Percentiles rank a stretch among this genome's conserved stretches.
Evolutionary conservation across 2,329 filamentous ascomycete genomes (phyloP).

Genomic region (Leptographium radiaticola): DNA sequence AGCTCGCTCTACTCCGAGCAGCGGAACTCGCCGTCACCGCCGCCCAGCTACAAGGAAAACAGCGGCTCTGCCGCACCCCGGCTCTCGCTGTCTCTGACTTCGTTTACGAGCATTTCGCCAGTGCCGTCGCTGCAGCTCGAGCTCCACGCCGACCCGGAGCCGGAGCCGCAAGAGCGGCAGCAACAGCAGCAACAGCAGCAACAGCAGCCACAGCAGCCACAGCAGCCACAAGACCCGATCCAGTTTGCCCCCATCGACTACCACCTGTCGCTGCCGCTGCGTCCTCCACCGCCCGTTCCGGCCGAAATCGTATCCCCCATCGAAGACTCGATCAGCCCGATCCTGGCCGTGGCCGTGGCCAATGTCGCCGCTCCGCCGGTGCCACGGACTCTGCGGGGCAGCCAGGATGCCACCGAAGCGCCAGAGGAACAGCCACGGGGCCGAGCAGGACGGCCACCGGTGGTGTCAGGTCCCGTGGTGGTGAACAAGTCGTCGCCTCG

Average conservation of each 20-base stretch:
- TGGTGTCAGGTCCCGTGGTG: background rate
- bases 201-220: background rate
- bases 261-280: background rate
- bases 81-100: background rate
- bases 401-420: background rate
- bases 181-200: background rate
- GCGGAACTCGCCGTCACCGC: background rate
- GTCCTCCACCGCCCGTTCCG: background rate
- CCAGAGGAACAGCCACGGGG: background rate
- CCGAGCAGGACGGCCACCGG: slow-evolving; percentile 1
- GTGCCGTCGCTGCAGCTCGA: background rate
- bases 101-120: background rate
- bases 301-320: background rate
- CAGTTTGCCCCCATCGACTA: background rate
- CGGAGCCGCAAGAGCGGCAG: background rate
- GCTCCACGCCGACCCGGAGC: background rate
- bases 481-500: background rate
- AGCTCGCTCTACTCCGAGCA: background rate
- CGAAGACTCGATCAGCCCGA: background rate
- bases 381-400: background rate
- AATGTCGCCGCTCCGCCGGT: background rate
- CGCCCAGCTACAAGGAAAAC: slow-evolving; percentile 1
- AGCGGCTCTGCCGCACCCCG: too few relatives aligned
- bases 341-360: background rate
- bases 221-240: background rate